These are phyloP conservation scores for Chrysanthemum lavandulifolium DNA, from an alignment of 129 eudicot genomes.

Conservation along the genomic window DNA sequence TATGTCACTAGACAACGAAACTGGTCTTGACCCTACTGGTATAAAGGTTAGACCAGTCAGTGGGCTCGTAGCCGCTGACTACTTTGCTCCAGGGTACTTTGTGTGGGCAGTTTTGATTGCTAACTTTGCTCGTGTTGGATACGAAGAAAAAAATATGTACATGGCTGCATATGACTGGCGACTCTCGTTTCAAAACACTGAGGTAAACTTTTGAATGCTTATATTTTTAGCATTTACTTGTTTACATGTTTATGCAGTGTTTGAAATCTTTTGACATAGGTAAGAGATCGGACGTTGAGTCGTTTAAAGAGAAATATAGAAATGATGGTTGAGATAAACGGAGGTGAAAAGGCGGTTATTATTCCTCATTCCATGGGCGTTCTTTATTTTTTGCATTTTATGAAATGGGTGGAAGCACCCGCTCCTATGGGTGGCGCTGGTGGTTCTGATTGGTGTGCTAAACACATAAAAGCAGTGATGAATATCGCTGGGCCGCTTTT, in stretches of 20 bases:
- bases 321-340: slow-evolving; percentile 77
- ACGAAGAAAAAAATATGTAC: slow-evolving; percentile 93
- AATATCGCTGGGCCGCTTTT: slow-evolving; percentile 96
- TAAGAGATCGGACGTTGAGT: slow-evolving; percentile 77
- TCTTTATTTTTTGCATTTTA: slow-evolving; percentile 81
- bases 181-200: slow-evolving; percentile 89
- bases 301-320: slow-evolving; percentile 85
- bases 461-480: slow-evolving; percentile 87
- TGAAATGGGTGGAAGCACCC: slow-evolving; percentile 99
- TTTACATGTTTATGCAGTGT: neutral
- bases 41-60: slow-evolving; percentile 82
- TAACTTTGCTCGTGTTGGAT: slow-evolving; percentile 88
- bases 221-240: neutral
- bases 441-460: slow-evolving; percentile 92
- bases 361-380: slow-evolving; percentile 99
- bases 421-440: slow-evolving; percentile 99
- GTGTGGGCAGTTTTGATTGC: slow-evolving; percentile 97
- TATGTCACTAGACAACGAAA: slow-evolving; percentile 84
- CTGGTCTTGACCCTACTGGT: slow-evolving; percentile 85
- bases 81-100: slow-evolving; percentile 92
- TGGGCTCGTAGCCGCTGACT: slow-evolving; percentile 97
- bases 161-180: slow-evolving; percentile 99
- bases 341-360: slow-evolving; percentile 84
- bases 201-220: slow-evolving; percentile 41
- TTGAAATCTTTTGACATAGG: slow-evolving; percentile 36